Conservation (phyloP, 2,329 filamentous ascomycete genomes). For the Epicoccum sorghinum region DNA sequence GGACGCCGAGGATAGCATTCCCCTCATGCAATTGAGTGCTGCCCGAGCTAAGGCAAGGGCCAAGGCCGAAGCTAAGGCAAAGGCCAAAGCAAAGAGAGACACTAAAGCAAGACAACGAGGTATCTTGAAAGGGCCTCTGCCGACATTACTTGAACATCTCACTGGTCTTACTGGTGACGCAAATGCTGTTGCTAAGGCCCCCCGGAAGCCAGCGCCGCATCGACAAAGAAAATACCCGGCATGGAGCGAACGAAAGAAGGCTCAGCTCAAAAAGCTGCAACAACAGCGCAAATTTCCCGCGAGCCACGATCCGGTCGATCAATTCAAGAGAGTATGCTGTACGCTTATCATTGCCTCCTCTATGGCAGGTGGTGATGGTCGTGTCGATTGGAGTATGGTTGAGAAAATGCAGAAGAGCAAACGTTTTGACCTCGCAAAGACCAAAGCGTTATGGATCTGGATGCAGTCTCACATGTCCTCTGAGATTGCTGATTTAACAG, state of each 20-base stretch:
- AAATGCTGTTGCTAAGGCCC: conserved; percentile 35
- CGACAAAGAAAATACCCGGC: conserved; percentile 2
- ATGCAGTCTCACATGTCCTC: conserved; percentile 41
- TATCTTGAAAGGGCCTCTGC: conserved; percentile 17
- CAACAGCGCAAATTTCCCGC: conserved; percentile 26
- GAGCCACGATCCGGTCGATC: conserved; percentile 27
- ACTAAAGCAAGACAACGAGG: conserved; percentile 11
- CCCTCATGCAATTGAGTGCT: conserved; percentile 1
- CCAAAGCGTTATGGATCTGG: conserved; percentile 49
- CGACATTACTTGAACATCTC: conserved; percentile 43
- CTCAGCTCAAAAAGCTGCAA: conserved; percentile 13
- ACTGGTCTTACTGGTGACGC: conserved; percentile 43
- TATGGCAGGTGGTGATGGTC: conserved; percentile 44
- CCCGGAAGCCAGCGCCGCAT: conserved; percentile 20
- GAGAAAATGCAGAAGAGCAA: conserved; percentile 47
- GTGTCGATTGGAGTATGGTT: conserved; percentile 52
- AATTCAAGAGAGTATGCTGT: conserved; percentile 40
- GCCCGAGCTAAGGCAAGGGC: not conserved
- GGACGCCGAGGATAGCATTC: conserved; percentile 20
- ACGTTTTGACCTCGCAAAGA: conserved; percentile 39
- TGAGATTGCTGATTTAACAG: conserved; percentile 63
- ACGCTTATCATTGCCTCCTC: conserved; percentile 40
- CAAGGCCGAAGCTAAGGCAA: not conserved
- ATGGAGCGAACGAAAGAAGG: conserved; percentile 25
- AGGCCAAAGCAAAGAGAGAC: conserved; percentile 14